Evolutionary conservation across 2,329 filamentous ascomycete genomes (phyloP).

Genomic region (Triangularia setosa): DNA sequence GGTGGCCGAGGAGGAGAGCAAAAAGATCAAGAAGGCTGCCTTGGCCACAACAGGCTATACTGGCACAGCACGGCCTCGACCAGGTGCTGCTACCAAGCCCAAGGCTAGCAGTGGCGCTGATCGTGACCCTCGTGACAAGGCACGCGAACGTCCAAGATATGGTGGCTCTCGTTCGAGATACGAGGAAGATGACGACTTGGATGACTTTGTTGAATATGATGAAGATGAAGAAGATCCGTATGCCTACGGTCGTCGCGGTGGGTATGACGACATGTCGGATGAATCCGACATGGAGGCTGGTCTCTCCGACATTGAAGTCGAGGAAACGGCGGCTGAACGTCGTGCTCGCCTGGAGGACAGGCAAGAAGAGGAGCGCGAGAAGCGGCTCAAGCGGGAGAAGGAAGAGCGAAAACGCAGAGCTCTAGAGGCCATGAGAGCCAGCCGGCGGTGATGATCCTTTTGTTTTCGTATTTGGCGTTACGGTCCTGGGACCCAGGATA

Average conservation of each 20-base stretch:
- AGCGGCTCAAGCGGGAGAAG: constrained; percentile 58
- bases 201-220: constrained; percentile 60
- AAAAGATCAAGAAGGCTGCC: constrained; percentile 60
- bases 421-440: constrained; percentile 9
- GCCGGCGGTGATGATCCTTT: not conserved
- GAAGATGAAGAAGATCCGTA: constrained; percentile 50
- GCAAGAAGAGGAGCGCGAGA: constrained; percentile 60
- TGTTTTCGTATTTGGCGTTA: constrained; percentile 4
- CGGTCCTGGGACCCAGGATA: not conserved
- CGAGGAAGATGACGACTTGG: constrained; percentile 58
- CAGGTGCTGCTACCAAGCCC: constrained; percentile 33
- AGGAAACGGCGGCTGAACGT: constrained; percentile 61
- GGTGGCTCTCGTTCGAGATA: constrained; percentile 38
- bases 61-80: constrained; percentile 59
- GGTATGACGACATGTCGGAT: constrained; percentile 51
- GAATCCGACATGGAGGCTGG: constrained; percentile 79
- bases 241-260: constrained; percentile 27
- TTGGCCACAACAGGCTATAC: constrained; percentile 61
- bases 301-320: constrained; percentile 66
- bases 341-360: constrained; percentile 65
- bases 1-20: constrained; percentile 40
- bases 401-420: constrained; percentile 45
- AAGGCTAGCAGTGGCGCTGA: constrained; percentile 26
- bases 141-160: constrained; percentile 26
- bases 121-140: constrained; percentile 14